Conservation (phyloP, 331 rosid genomes). For the Spiraea crenata region DNA sequence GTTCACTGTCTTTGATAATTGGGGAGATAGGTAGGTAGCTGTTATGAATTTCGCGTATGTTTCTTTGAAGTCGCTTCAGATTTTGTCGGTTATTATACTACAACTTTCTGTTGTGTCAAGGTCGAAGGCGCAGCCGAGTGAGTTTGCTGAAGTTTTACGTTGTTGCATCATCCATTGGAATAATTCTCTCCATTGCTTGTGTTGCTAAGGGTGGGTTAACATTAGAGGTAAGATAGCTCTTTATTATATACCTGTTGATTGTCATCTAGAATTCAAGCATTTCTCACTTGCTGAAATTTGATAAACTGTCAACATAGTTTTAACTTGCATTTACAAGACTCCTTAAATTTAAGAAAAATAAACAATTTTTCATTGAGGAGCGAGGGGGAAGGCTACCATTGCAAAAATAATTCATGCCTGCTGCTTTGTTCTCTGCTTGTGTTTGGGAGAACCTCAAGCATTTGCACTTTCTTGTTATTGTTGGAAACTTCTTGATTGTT, state of each 20-base stretch:
- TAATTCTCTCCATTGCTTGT: slow-evolving; percentile 37
- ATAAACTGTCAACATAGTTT: neutral
- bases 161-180: slow-evolving; percentile 38
- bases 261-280: neutral
- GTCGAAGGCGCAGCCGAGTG: slow-evolving; percentile 60
- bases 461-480: slow-evolving; percentile 9
- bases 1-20: slow-evolving; percentile 42
- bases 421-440: too few species aligned
- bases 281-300: neutral
- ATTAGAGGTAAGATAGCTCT: slow-evolving; percentile 46
- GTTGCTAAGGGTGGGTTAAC: slow-evolving; percentile 40
- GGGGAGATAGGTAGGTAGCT: slow-evolving; percentile 60
- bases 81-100: neutral
- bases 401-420: neutral
- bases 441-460: neutral
- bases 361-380: neutral
- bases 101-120: slow-evolving; percentile 36
- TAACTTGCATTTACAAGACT: neutral
- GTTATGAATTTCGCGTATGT: neutral
- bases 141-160: slow-evolving; percentile 53
- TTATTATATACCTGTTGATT: neutral
- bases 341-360: neutral
- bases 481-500: neutral
- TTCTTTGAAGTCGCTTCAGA: neutral
- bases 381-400: neutral